Evolutionary conservation across 2,329 filamentous ascomycete genomes (phyloP).

Genomic region (Pseudogymnoascus sp.): DNA sequence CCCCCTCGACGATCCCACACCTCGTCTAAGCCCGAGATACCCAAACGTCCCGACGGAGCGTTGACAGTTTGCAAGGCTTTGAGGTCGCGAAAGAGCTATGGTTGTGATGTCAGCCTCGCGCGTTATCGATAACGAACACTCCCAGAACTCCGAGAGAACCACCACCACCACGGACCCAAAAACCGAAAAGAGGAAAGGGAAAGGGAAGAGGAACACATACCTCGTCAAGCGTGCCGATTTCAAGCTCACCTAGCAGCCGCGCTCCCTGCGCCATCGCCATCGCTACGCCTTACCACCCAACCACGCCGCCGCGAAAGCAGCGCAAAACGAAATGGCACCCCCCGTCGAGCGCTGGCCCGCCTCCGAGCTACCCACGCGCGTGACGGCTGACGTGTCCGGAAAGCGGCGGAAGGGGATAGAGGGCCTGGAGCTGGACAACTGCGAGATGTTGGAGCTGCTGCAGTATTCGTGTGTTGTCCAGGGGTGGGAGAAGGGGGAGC

Average conservation of each 20-base stretch:
- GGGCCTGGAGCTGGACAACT: constrained; percentile 45
- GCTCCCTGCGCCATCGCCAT: constrained; percentile 33
- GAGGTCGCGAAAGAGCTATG: constrained; percentile 18
- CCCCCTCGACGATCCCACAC: constrained; percentile 41
- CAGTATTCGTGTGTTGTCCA: constrained; percentile 55
- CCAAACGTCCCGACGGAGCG: not conserved
- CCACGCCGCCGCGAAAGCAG: not conserved
- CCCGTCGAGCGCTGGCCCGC: constrained; percentile 50
- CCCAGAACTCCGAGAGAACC: not conserved
- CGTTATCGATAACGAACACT: constrained; percentile 7
- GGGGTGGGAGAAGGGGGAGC: constrained; percentile 32
- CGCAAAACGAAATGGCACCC: constrained; percentile 44
- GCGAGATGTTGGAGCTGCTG: constrained; percentile 50
- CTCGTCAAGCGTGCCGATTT: constrained; percentile 52
- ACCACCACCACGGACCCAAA: not conserved
- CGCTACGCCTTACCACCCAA: constrained; percentile 4
- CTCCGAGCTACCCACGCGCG: constrained; percentile 40
- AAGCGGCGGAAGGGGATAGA: constrained; percentile 42
- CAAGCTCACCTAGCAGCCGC: constrained; percentile 46
- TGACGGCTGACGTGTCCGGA: constrained; percentile 31
- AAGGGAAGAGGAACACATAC: constrained; percentile 32
- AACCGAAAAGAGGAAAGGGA: constrained; percentile 4
- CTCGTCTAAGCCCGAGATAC: constrained; percentile 39
- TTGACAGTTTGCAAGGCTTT: constrained; percentile 9
- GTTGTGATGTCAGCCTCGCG: not conserved